A percentile compares a stretch with the other conserved stretches of the same genome.
Conservation (phyloP, 2,329 filamentous ascomycete species). For the Neurospora sp. region DNA sequence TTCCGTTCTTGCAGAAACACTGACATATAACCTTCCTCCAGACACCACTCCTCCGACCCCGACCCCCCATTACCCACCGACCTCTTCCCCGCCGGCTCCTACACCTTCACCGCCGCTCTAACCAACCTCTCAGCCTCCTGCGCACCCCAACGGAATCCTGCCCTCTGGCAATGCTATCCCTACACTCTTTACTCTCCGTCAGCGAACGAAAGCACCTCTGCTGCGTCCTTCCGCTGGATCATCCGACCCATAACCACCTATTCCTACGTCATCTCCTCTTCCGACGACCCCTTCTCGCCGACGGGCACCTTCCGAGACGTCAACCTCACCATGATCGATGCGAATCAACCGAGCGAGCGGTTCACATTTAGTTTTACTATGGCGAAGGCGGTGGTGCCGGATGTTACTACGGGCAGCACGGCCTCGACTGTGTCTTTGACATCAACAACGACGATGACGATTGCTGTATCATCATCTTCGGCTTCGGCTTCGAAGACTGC, state of each 20-base stretch:
- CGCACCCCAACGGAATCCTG: conserved; percentile 30
- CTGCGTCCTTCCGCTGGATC: conserved; percentile 51
- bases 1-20: conserved; percentile 1
- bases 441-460: conserved; percentile 19
- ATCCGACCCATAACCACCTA: conserved; percentile 33
- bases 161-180: conserved; percentile 54
- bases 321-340: conserved; percentile 38
- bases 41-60: conserved; percentile 1
- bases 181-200: conserved; percentile 37
- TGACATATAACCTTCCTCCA: neutral
- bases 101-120: conserved; percentile 49
- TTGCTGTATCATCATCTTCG: neutral
- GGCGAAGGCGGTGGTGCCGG: conserved; percentile 42
- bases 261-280: conserved; percentile 44
- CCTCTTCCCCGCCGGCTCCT: conserved; percentile 52
- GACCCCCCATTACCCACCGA: conserved; percentile 5
- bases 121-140: conserved; percentile 43
- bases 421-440: conserved; percentile 11
- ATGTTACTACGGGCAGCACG: neutral
- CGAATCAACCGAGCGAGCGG: conserved; percentile 38
- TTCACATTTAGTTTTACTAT: conserved; percentile 46
- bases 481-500: neutral
- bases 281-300: conserved; percentile 44
- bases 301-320: conserved; percentile 37
- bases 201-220: conserved; percentile 19